Base-by-base conservation (phyloP, 2,329 filamentous ascomycete genomes). In the Fusarium fracticaudum region DNA sequence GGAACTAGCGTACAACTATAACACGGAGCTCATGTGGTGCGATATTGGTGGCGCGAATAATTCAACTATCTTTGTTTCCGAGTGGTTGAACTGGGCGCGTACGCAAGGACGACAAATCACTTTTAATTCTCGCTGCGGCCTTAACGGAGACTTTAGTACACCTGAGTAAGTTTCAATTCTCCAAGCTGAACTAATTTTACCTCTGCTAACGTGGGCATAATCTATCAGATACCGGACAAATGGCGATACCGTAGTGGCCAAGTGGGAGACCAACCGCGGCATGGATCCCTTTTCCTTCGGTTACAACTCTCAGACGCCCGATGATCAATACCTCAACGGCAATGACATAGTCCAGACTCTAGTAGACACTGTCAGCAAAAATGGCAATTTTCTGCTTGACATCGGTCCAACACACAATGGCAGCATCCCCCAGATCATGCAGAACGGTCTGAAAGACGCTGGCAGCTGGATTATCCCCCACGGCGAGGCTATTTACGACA, bases 191-290 rank as follows among this genome's bases (percentile, higher is more conserved):
- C 15, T n/a, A n/a, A 6, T 41, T 41, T 10, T 8, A 6, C 10
- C 0, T 18, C 1, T 11, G 1, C 15, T 45, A 18, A 45, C 14
- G n/a, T 1, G 12, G 22, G 22, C 8, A 41, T 18, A 0, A 45
- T 45, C n/a, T 45, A 45, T 45, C 17, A 45, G 43, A 18, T 45
- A 45, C 10, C 15, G 10, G 8, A 45, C 43, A 9, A 26, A 45
- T 26, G 43, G 43, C 9, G 7, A 45, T 12, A 45, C 43, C 8
- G 43, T 45, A 45, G 43, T 45, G 8, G 10, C 8, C 43, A 45
- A 45, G n/a, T 45, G 43, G 43, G 43, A 45, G 17, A 45, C 43
- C 15, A 45, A 45, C 10, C 43, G 43, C 3, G 43, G 43, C n/a
- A 45, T 45, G 43, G 43, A 45, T 45, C 43, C 43, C 43, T 45